Conservation (phyloP, 257 asterid species). For the Fraxinus anomala region DNA sequence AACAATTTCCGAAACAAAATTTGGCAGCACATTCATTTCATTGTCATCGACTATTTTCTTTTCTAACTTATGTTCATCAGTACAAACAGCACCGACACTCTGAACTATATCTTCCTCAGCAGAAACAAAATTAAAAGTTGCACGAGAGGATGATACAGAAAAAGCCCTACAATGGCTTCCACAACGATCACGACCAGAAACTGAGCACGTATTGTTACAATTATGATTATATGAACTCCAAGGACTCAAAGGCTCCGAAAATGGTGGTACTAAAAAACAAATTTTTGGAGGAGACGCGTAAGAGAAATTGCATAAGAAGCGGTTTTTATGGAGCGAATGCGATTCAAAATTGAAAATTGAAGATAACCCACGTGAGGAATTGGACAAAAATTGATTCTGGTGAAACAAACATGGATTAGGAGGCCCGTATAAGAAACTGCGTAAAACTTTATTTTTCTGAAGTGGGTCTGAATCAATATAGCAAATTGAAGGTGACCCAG, state of each 20-base stretch:
- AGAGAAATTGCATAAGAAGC: background rate
- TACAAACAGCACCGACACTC: background rate
- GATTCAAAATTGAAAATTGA: conserved; percentile 11
- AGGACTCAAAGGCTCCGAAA: conserved; percentile 12
- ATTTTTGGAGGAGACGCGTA: background rate
- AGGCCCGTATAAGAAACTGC: conserved; percentile 15
- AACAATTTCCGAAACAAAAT: conserved; percentile 40
- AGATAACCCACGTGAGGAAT: conserved; percentile 17
- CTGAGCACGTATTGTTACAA: background rate
- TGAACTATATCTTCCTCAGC: conserved; percentile 30
- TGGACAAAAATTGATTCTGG: conserved; percentile 8
- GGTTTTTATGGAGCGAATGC: conserved; percentile 18
- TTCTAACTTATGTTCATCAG: conserved; percentile 20
- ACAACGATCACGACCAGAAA: conserved; percentile 13
- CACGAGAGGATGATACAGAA: conserved; percentile 27
- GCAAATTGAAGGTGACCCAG: conserved; percentile 12
- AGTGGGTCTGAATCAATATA: background rate
- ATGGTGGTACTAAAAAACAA: background rate
- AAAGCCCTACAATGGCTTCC: conserved; percentile 27
- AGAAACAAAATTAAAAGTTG: conserved; percentile 16
- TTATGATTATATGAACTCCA: background rate
- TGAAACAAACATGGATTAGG: conserved; percentile 12
- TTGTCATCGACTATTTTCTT: background rate
- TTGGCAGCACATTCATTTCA: conserved; percentile 2
- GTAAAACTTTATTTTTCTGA: background rate